Evolutionary conservation across 345 rosid species (phyloP).

Genomic region (Atalantia buxifolia): DNA sequence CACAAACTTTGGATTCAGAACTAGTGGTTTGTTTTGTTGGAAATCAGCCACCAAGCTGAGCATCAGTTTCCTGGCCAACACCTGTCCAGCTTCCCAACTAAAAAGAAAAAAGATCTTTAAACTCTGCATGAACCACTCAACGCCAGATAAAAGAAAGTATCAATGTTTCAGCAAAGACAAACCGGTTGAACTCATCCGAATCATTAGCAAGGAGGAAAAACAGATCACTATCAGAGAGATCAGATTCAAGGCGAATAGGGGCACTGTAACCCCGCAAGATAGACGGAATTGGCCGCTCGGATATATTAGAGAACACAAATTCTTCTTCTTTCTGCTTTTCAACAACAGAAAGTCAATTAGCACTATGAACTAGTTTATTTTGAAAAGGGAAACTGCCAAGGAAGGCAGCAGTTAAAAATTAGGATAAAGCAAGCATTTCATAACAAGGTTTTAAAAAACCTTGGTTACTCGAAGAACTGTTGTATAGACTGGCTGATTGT

Average conservation of each 20-base stretch:
- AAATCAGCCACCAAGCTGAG: constrained; percentile 77
- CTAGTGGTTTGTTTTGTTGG: constrained; percentile 67
- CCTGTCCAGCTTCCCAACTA: constrained; percentile 99
- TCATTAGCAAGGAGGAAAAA: constrained; percentile 96
- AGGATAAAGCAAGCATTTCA: not conserved
- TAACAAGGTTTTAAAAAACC: constrained; percentile 38
- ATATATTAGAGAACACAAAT: constrained; percentile 73
- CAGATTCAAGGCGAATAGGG: constrained; percentile 86
- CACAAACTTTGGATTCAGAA: constrained; percentile 71
- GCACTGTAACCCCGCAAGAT: constrained; percentile 89
- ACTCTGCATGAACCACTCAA: constrained; percentile 11
- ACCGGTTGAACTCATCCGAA: constrained; percentile 97
- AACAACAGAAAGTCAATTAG: constrained; percentile 11
- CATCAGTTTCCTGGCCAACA: constrained; percentile 90
- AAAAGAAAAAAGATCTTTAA: constrained; percentile 15
- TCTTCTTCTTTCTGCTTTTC: constrained; percentile 85
- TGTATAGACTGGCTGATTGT: constrained; percentile 40
- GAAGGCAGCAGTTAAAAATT: not conserved
- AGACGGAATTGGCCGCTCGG: constrained; percentile 83
- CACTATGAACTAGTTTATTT: not conserved
- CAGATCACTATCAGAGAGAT: constrained; percentile 67
- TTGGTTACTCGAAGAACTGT: constrained; percentile 83
- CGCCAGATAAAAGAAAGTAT: not conserved
- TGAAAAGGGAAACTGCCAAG: not conserved
- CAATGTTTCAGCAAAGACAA: constrained; percentile 24